Evolutionary conservation across 1,139 yeast species (phyloP).

Genomic region (Sugiyamaella xylanicola): DNA sequence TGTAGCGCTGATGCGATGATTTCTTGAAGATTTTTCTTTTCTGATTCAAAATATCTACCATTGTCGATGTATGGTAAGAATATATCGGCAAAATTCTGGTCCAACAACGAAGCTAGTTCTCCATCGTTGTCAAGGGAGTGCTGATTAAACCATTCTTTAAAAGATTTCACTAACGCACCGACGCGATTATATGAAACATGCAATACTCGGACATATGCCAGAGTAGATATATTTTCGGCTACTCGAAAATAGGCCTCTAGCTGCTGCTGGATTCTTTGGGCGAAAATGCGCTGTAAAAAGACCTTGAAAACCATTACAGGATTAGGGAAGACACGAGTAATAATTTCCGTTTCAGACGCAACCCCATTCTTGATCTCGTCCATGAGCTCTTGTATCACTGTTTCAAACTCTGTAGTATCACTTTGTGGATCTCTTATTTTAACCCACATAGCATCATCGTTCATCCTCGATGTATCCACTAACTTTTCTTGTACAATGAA

Average conservation of each 20-base stretch:
- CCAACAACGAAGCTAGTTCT: slow-evolving; percentile 59
- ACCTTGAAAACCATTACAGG: slow-evolving; percentile 67
- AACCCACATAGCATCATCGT: slow-evolving; percentile 49
- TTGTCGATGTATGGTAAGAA: slow-evolving; percentile 73
- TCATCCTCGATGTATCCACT: slow-evolving; percentile 42
- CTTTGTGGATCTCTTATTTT: slow-evolving; percentile 51
- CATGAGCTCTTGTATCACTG: slow-evolving; percentile 45
- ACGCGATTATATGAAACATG: slow-evolving; percentile 65
- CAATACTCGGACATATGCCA: slow-evolving; percentile 78
- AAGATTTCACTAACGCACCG: slow-evolving; percentile 63
- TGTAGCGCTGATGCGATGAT: slow-evolving; percentile 49
- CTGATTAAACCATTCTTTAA: slow-evolving; percentile 57
- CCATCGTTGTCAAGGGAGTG: slow-evolving; percentile 47
- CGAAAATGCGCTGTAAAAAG: slow-evolving; percentile 76
- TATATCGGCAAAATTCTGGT: slow-evolving; percentile 70
- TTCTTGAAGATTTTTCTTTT: slow-evolving; percentile 69
- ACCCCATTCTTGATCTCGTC: slow-evolving; percentile 52
- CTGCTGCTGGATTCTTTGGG: slow-evolving; percentile 69
- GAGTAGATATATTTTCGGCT: slow-evolving; percentile 63
- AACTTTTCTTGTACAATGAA: slow-evolving; percentile 57
- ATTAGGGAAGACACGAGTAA: slow-evolving; percentile 70
- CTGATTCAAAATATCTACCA: slow-evolving; percentile 69
- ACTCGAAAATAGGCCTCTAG: slow-evolving; percentile 63
- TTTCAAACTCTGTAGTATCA: slow-evolving; percentile 46
- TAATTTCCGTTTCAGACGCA: slow-evolving; percentile 71